Base-by-base conservation (phyloP, 148 eudicot species). In the Amaranthus hypochondriacus region DNA sequence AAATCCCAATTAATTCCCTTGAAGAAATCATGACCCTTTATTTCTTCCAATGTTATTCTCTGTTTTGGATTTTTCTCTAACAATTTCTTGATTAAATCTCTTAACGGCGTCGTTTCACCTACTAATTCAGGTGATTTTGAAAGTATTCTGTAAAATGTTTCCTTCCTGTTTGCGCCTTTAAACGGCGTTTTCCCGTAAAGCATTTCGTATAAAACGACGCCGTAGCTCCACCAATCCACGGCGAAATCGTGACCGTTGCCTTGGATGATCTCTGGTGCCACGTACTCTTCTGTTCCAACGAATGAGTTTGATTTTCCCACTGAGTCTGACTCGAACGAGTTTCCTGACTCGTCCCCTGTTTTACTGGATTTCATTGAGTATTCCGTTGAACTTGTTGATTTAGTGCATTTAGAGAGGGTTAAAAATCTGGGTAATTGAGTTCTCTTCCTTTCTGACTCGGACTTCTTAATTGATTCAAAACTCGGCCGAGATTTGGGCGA, bases 241-340 rank as follows among this genome's bases (percentile, higher is more conserved):
- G 88, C 65, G 73, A 85, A 88, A 15, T 89, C 92, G 76, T 93
- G 98, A 48, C 96, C 96, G 48, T 86, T 77, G 47, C 89, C 91
- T 61, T 66, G 53, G 0, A 93, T 83, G 39, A 93, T 81, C 82
- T 90, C 96, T 5, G 98, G 96, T 28, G 98, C 89, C 78, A 93
- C 88, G 84, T 93, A 93, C 60, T 93, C 98, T 78, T 91, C 98
- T 21, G 98, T 93, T 2, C 98, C 98, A 3, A 93, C 98, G 72
- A 93, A 90, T 77, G 96, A 90, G 76, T 90, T 89, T 3, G 96
- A 82, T 52, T 86, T 92, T 39, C 82, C 81, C 5, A 65, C 75
- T 39, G 87, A 76, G 58, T 80, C 84, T 0, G 85, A 77, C 78
- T 79, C 85, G 39, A 73, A 62, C 67, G 87, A 66, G 48, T 78